phyloP scores from a whole-genome alignment of 164 flowering plant genomes.

The Cinnamomum micranthum region DNA sequence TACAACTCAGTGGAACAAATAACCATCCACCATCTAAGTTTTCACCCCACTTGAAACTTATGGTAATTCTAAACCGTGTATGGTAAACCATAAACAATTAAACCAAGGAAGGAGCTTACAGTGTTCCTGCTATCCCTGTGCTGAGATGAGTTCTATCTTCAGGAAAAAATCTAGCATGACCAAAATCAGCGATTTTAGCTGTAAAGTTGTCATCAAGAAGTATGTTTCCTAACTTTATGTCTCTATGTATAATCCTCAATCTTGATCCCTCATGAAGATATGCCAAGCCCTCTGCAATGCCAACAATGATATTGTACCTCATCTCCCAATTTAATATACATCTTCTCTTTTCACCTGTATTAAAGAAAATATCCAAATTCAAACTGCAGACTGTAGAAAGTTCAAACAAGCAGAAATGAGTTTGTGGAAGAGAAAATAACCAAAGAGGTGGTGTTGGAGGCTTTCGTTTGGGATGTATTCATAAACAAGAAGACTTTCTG shows the following conservation, averaged over 20 bases:
- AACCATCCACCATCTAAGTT: not conserved
- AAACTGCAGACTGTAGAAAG: not conserved
- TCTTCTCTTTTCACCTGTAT: not conserved
- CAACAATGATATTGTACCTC: conserved; percentile 49
- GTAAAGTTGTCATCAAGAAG: conserved; percentile 58
- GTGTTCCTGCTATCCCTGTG: conserved; percentile 77
- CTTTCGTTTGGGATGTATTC: conserved; percentile 60
- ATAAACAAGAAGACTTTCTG: conserved; percentile 88
- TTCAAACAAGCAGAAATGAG: not conserved
- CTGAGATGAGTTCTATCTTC: conserved; percentile 61
- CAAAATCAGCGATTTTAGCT: conserved; percentile 79
- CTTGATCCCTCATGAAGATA: conserved; percentile 65
- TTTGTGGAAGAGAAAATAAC: conserved; percentile 24
- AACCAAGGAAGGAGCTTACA: conserved; percentile 36
- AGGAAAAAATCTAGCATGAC: conserved; percentile 68
- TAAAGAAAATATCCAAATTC: not conserved
- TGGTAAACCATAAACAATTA: not conserved
- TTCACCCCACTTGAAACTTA: not conserved
- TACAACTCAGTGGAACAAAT: not conserved
- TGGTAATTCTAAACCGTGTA: not conserved
- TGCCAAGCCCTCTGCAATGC: conserved; percentile 66
- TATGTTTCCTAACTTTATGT: conserved; percentile 65
- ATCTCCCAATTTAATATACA: conserved; percentile 38
- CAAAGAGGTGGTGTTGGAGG: conserved; percentile 47
- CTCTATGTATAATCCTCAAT: conserved; percentile 70